Evolutionary conservation across 306 rosid species (phyloP), one percentile per base, ranked within the genome.

Genomic region (Cicer chorassanicum): DNA sequence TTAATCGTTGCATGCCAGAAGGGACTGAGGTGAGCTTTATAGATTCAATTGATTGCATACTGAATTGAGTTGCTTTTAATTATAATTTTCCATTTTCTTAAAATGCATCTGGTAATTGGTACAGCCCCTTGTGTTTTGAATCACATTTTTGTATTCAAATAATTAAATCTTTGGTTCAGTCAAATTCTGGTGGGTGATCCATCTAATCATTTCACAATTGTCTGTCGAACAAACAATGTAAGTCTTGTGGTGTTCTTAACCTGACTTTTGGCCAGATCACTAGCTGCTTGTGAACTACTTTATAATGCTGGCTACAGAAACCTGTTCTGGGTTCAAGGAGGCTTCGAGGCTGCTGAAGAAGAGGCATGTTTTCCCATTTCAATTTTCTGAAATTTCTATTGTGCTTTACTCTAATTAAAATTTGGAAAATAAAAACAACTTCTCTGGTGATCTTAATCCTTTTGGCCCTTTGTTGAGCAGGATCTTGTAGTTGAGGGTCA

Each of bases 271-370:
- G 79, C 73, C 88, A 93, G 97, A 81, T 93, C 92, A 43, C 80
- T 93, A 38, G 97, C 96, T 87, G 98, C 98, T 40, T 91, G 97
- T 57, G 96, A 91, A 80, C 79, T 86, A 66, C 92, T 93, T 29
- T 87, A 87, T 72, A 91, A 87, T 69, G 86, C 95, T 34, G 98
- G 97, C 70, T 91, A 88, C 75, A 82, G n/a, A 63, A 94, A 88
- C 82, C 88, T 94, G 84, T 94, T 94, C 83, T 91, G 93, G 99
- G 93, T 94, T 80, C 96, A 88, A 79, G 99, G 98, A 34, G 98
- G 98, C 68, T 78, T 89, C 41, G 97, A 93, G 68, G 84, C 91
- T 80, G 97, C 99, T 64, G 95, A 82, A 73, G 98, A 92, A 13
- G 96, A 94, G 96, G 99, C 87, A 74, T 72, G 76, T 70, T 78